phyloP scores from a whole-genome alignment of 2,329 filamentous ascomycete genomes.

The Aspergillus calidoustus region DNA sequence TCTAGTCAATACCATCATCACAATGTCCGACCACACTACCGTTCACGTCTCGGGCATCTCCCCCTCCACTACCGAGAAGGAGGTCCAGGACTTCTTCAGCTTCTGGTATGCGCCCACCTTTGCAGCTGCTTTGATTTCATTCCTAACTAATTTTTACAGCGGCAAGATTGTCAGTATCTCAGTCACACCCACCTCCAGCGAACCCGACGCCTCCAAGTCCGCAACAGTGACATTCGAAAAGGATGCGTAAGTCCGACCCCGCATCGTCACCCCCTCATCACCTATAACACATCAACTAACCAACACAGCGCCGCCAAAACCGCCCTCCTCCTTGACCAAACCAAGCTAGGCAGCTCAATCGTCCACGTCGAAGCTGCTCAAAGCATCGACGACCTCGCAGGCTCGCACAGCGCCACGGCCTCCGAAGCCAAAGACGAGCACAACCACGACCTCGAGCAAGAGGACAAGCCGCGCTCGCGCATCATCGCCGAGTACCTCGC shows the following conservation, averaged over 20 bases:
- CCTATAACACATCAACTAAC: conserved; percentile 5
- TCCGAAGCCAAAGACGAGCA: conserved; percentile 59
- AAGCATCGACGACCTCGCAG: conserved; percentile 66
- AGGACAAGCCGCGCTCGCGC: conserved; percentile 93
- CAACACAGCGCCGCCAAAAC: conserved; percentile 77
- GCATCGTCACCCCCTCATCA: conserved; percentile 20
- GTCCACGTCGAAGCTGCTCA: conserved; percentile 79
- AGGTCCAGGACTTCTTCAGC: conserved; percentile 96
- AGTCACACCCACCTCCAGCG: conserved; percentile 64
- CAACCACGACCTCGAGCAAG: conserved; percentile 77
- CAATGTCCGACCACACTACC: conserved; percentile 64
- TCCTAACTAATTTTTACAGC: conserved; percentile 51
- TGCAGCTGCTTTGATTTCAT: not conserved
- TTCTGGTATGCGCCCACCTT: conserved; percentile 68
- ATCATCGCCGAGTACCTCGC: conserved; percentile 97
- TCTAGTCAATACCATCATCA: conserved; percentile 28
- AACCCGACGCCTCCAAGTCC: conserved; percentile 69
- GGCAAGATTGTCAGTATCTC: conserved; percentile 89
- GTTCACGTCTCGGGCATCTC: conserved; percentile 92
- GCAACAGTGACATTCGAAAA: conserved; percentile 97
- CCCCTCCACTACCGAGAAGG: conserved; percentile 78
- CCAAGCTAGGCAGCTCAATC: conserved; percentile 76
- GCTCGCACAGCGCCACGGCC: conserved; percentile 62
- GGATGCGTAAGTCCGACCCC: conserved; percentile 64
- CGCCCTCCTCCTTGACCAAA: conserved; percentile 94